Evolutionary conservation across 2,329 filamentous ascomycete genomes (phyloP).

Genomic region (Fusarium sp.): DNA sequence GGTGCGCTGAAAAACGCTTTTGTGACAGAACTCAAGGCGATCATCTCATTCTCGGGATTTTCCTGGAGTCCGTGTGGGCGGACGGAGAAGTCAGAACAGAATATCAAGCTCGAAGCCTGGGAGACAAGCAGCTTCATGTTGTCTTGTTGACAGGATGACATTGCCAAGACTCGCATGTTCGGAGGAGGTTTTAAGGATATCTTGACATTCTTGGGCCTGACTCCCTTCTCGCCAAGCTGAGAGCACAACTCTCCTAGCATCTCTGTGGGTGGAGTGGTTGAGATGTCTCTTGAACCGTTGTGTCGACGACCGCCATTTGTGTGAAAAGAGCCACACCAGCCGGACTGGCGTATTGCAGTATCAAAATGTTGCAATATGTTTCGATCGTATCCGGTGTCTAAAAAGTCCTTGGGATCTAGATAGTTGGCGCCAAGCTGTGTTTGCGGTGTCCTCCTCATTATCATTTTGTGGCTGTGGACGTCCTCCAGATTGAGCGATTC

Average conservation of each 20-base stretch:
- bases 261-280: conserved; percentile 2
- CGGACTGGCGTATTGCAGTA: not conserved
- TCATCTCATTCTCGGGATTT: not conserved
- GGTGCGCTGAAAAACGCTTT: conserved; percentile 5
- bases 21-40: not conserved
- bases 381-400: not conserved
- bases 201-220: not conserved
- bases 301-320: not conserved
- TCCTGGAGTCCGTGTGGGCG: not conserved
- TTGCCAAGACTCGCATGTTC: not conserved
- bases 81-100: not conserved
- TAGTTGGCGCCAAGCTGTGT: not conserved
- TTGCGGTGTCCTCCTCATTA: not conserved
- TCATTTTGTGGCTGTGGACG: not conserved
- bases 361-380: conserved; percentile 1
- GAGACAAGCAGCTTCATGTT: not conserved
- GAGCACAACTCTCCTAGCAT: conserved; percentile 11
- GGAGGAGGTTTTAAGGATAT: not conserved
- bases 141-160: not conserved
- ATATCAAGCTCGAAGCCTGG: not conserved
- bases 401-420: not conserved
- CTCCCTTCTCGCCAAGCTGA: not conserved
- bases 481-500: not conserved
- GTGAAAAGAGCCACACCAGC: not conserved
- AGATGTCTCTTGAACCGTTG: not conserved